Conservation (phyloP, 163 green algal species). For the Scenedesmus sp. region DNA sequence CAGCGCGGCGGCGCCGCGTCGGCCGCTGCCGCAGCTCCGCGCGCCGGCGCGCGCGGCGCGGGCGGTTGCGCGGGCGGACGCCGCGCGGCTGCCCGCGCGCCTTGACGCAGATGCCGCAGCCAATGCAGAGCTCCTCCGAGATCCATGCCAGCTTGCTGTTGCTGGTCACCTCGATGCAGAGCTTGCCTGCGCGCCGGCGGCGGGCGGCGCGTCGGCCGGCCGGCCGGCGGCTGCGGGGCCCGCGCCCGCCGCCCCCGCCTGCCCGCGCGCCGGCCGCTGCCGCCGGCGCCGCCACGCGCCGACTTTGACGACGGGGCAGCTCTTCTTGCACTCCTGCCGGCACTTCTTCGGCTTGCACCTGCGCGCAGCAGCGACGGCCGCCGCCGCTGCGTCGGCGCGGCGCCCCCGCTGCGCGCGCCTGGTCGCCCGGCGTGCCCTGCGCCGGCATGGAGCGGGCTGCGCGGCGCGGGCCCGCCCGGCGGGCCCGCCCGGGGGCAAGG, state of each 20-base stretch:
- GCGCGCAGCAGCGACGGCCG: too few relatives aligned
- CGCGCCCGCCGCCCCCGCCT: too few relatives aligned
- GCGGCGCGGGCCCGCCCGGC: too few relatives aligned
- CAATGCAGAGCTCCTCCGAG: slow-evolving; percentile 99
- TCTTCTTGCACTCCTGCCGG: slow-evolving; percentile 99
- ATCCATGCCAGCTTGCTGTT: slow-evolving; percentile 95
- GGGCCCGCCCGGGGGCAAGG: too few relatives aligned
- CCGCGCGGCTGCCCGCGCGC: slow-evolving; percentile 54
- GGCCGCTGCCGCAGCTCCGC: too few relatives aligned
- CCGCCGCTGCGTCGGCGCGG: too few relatives aligned
- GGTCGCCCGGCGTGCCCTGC: too few relatives aligned
- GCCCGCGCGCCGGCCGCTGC: background rate
- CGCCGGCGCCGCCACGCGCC: slow-evolving; percentile 63
- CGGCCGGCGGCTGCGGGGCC: too few relatives aligned
- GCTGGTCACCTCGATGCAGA: slow-evolving; percentile 95
- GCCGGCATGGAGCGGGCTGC: too few relatives aligned
- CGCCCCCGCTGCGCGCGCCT: too few relatives aligned
- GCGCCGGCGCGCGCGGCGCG: too few relatives aligned
- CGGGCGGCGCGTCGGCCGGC: background rate
- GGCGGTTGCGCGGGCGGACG: too few relatives aligned
- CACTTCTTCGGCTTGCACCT: slow-evolving; percentile 99
- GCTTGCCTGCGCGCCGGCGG: slow-evolving; percentile 81
- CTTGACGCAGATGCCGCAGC: slow-evolving; percentile 99
- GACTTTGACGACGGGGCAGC: slow-evolving; percentile 98
- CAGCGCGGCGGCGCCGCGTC: background rate